Evolutionary conservation across 1,139 yeast species (phyloP), one percentile per base, ranked within the genome.

Genomic region (Suhomyces taliae): DNA sequence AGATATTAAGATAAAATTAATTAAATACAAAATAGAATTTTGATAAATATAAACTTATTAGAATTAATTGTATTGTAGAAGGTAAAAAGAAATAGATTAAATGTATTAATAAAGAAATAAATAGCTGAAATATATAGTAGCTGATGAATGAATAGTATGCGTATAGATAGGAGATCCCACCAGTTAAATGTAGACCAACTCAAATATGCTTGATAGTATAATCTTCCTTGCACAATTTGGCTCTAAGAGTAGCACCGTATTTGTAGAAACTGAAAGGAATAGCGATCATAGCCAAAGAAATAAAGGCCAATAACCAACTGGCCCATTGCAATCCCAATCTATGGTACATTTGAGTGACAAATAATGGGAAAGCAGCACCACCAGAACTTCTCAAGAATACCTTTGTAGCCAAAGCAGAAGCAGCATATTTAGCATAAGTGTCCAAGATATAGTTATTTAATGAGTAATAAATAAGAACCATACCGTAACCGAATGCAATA

Each of bases 311-410:
- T 49, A 90, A 69, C 81, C 88, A 86, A 54, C 87, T 81, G 15
- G 95, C 95, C 95, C 95, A 87, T 56, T 84, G 84, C 41, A 85
- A 73, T 4, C 95, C 95, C 55, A 88, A 70, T 40, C 75, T 78
- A 54, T 79, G 76, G 63, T 87, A 88, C 95, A 88, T 86, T 65
- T 85, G 91, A 33, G 86, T 81, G n/a, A 85, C 80, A 59, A 91
- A 91, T 50, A 91, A 72, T 34, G 98, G 97, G 79, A 91, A 90
- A 0, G 90, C 91, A 35, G 91, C 95, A 69, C 95, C 95, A 61
- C 91, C 91, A 34, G 88, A 83, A 51, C 91, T 83, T 73, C 99
- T 83, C 60, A 91, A 72, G 60, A 90, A 88, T 33, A 89, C 96
- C 66, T 89, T 89, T 12, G 96, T 90, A 10, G 96, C 96, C 55